phyloP scores from a whole-genome alignment of 352 stramenopile genomes.

The Globisporangium viniferum region DNA sequence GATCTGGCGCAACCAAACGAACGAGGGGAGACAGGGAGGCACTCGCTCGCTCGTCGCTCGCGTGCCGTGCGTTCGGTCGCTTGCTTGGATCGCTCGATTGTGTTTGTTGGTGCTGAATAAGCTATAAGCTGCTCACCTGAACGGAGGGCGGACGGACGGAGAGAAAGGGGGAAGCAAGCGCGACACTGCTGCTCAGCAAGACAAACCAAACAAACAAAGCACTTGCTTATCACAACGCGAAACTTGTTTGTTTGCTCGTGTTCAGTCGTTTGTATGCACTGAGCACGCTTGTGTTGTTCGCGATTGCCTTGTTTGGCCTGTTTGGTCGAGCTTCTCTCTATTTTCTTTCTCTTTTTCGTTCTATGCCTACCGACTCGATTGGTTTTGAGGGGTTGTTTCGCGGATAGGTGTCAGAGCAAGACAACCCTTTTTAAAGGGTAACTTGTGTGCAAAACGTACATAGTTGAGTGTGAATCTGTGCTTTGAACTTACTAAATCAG shows the following conservation, averaged over 20 bases:
- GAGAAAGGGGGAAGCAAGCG: background rate
- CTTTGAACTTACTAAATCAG: background rate
- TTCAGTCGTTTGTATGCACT: background rate
- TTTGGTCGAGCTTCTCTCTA: background rate
- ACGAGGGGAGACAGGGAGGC: background rate
- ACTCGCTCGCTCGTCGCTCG: background rate
- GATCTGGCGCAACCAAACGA: constrained; percentile 7
- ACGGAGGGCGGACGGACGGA: background rate
- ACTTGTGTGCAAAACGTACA: background rate
- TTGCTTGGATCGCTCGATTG: background rate
- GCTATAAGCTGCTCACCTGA: background rate
- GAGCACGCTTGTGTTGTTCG: background rate
- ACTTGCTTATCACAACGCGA: background rate
- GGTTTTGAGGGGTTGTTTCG: background rate
- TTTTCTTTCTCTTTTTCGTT: constrained; percentile 1
- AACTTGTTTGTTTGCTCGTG: background rate
- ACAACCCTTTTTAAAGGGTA: background rate
- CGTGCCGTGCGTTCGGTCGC: constrained; percentile 4
- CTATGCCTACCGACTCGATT: background rate
- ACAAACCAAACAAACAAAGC: background rate
- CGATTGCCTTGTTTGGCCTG: background rate
- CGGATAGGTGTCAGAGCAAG: background rate
- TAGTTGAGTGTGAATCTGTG: background rate
- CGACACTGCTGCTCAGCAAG: background rate
- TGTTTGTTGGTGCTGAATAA: background rate